These are phyloP conservation scores for Fusarium lyarnte DNA, from an alignment of 2,329 filamentous ascomycete genomes.

Conservation along the genomic window DNA sequence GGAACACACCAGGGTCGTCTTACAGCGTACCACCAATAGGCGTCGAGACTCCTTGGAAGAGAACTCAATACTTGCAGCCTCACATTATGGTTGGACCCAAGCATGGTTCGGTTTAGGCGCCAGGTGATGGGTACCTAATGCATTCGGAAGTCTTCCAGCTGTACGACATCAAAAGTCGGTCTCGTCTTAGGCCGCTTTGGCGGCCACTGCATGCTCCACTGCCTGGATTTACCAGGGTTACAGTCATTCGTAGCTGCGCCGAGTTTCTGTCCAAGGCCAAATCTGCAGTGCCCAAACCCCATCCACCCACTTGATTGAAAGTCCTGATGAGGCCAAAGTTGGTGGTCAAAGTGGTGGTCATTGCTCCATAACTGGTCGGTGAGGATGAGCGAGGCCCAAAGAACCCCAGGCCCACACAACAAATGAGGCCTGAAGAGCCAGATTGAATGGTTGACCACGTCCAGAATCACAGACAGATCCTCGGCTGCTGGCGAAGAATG, in stretches of 20 bases:
- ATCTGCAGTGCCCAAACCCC: conserved; percentile 14
- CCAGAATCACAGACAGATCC: conserved; percentile 22
- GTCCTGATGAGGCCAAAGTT: conserved; percentile 17
- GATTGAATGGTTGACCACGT: conserved; percentile 14
- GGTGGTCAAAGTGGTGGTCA: conserved; percentile 32
- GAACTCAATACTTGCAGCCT: conserved; percentile 36
- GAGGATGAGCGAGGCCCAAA: conserved; percentile 30
- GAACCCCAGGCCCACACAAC: conserved; percentile 14
- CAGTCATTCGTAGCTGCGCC: conserved; percentile 21
- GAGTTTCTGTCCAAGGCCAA: conserved; percentile 31
- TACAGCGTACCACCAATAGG: conserved; percentile 15
- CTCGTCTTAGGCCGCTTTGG: conserved; percentile 32
- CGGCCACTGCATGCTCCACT: conserved; percentile 37
- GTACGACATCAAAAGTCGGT: conserved; percentile 40
- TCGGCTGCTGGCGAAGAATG: conserved; percentile 32
- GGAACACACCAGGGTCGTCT: conserved; percentile 21
- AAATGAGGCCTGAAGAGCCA: conserved; percentile 33
- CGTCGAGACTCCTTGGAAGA: conserved; percentile 28
- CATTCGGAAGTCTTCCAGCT: conserved; percentile 7
- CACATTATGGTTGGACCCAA: conserved; percentile 34
- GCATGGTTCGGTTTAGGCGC: conserved; percentile 32
- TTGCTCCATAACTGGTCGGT: conserved; percentile 24
- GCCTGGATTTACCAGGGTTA: conserved; percentile 11
- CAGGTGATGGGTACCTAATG: conserved; percentile 35
- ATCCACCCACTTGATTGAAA: conserved; percentile 13